These are phyloP conservation scores for Clarireedia monteithiana DNA, from an alignment of 2,329 filamentous ascomycete species.

Conservation along the genomic window DNA sequence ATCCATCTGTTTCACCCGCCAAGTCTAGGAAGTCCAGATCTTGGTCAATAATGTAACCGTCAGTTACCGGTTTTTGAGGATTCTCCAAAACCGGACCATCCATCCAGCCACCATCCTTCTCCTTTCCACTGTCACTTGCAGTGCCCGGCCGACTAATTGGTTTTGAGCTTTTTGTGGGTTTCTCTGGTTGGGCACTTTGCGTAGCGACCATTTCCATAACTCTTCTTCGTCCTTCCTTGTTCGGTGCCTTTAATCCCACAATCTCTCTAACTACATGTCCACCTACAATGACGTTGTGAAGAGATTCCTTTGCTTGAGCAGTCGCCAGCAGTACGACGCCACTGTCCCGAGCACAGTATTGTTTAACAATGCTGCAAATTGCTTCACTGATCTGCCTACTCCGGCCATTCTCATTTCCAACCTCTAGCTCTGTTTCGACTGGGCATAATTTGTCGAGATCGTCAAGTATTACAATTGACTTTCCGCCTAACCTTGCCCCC, in stretches of 20 bases:
- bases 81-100: slow-evolving; percentile 54
- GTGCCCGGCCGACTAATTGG: slow-evolving; percentile 45
- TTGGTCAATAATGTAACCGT: slow-evolving; percentile 65
- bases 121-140: slow-evolving; percentile 47
- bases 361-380: slow-evolving; percentile 71
- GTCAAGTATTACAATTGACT: slow-evolving; percentile 78
- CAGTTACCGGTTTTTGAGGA: slow-evolving; percentile 29
- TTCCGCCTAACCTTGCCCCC: slow-evolving; percentile 81
- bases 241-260: slow-evolving; percentile 78
- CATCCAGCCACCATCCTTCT: slow-evolving; percentile 63
- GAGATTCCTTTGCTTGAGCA: slow-evolving; percentile 83
- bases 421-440: slow-evolving; percentile 87
- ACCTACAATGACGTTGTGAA: slow-evolving; percentile 85
- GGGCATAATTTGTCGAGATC: slow-evolving; percentile 91
- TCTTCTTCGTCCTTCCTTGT: slow-evolving; percentile 79
- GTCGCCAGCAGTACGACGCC: slow-evolving; percentile 84
- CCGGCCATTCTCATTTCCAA: slow-evolving; percentile 85
- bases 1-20: slow-evolving; percentile 89
- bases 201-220: slow-evolving; percentile 75
- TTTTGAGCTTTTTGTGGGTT: slow-evolving; percentile 32
- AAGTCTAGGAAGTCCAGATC: slow-evolving; percentile 87
- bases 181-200: slow-evolving; percentile 38
- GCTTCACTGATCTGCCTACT: slow-evolving; percentile 90
- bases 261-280: slow-evolving; percentile 92
- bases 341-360: slow-evolving; percentile 74